These are phyloP conservation scores for Forsythia suspensa DNA, from an alignment of 257 asterid genomes.

Conservation along the genomic window DNA sequence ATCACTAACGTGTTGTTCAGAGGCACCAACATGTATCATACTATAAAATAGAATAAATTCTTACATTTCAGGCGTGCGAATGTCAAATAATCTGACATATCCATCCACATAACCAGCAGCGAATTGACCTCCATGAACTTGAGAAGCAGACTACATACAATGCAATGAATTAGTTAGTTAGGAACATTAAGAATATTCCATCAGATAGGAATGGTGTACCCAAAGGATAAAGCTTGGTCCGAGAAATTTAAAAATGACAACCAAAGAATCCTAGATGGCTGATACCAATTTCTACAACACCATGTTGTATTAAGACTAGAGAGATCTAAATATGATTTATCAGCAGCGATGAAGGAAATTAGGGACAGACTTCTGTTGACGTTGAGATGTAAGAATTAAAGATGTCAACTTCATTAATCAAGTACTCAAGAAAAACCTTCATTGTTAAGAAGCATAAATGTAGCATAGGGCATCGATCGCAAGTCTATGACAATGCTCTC, in stretches of 20 bases:
- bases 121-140: constrained; percentile 87
- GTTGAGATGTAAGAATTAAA: background rate
- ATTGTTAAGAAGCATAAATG: background rate
- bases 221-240: background rate
- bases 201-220: background rate
- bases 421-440: background rate
- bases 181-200: background rate
- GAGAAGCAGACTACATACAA: constrained; percentile 74
- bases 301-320: background rate
- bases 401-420: background rate
- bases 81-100: constrained; percentile 68
- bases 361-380: background rate
- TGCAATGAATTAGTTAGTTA: constrained; percentile 14
- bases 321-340: background rate
- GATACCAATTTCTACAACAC: background rate
- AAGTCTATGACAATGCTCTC: background rate
- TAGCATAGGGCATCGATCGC: background rate
- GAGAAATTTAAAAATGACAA: constrained; percentile 1
- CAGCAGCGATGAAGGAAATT: background rate
- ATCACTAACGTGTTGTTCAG: background rate
- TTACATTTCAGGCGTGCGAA: constrained; percentile 86
- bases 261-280: background rate
- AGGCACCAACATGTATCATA: background rate
- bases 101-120: constrained; percentile 95
- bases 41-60: constrained; percentile 15